Conservation (phyloP, 306 rosid species). For the Pterocarpus macrocarpus region DNA sequence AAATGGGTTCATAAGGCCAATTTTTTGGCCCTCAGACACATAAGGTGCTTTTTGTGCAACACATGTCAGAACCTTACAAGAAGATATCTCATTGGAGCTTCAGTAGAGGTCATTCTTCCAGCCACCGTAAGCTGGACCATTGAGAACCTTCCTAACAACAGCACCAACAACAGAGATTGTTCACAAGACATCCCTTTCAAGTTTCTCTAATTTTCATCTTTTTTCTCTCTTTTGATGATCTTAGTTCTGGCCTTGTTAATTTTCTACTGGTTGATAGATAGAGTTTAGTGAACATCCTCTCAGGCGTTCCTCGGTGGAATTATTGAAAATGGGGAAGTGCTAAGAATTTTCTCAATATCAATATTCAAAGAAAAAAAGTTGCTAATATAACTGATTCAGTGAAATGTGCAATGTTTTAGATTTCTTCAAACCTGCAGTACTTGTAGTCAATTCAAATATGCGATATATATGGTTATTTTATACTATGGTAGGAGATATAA, state of each 20-base stretch:
- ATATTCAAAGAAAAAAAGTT: not conserved
- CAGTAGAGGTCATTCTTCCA: conserved; percentile 58
- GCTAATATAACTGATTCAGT: no score
- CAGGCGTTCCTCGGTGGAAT: not conserved
- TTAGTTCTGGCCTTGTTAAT: not conserved
- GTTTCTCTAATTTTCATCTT: conserved; percentile 41
- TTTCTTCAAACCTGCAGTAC: no score
- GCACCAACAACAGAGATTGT: conserved; percentile 21
- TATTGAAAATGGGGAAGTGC: not conserved
- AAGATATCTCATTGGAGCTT: conserved; percentile 64
- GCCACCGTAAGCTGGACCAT: conserved; percentile 27
- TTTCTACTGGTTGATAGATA: not conserved
- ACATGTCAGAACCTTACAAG: conserved; percentile 71
- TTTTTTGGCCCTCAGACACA: conserved; percentile 77
- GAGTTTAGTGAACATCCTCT: not conserved
- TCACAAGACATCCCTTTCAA: conserved; percentile 48
- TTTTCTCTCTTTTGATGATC: not conserved
- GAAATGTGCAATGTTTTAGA: no score
- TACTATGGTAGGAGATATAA: no score
- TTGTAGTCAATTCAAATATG: no score
- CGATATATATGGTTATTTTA: no score
- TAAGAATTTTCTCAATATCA: not conserved
- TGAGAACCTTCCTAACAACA: conserved; percentile 40
- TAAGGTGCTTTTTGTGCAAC: conserved; percentile 73
- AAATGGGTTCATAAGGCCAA: conserved; percentile 81